Percentiles rank a stretch among this genome's conserved stretches.
These are phyloP conservation scores for Cercophora samala DNA, from an alignment of 495 filamentous ascomycete species.

Conservation along the genomic window DNA sequence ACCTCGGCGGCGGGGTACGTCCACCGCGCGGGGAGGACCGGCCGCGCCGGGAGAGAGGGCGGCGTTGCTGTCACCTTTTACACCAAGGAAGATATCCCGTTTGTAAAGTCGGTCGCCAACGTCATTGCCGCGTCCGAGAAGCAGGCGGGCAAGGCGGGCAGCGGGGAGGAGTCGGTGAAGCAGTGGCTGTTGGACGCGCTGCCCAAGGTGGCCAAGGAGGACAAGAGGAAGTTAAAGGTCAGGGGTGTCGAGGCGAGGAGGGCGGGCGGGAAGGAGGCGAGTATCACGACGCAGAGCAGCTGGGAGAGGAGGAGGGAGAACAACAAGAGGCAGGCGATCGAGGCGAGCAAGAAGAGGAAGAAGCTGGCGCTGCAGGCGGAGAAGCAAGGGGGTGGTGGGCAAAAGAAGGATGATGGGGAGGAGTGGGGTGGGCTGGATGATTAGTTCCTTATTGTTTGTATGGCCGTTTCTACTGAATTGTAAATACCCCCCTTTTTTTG, in stretches of 20 bases:
- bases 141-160: slow-evolving; percentile 50
- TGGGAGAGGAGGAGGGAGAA: slow-evolving; percentile 79
- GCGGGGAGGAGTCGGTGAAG: slow-evolving; percentile 47
- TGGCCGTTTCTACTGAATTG: not conserved
- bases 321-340: slow-evolving; percentile 67
- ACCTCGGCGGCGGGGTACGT: slow-evolving; percentile 84
- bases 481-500: slow-evolving; percentile 12
- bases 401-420: slow-evolving; percentile 35
- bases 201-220: slow-evolving; percentile 75
- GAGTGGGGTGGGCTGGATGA: slow-evolving; percentile 67
- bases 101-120: slow-evolving; percentile 88
- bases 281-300: slow-evolving; percentile 90
- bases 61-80: slow-evolving; percentile 93
- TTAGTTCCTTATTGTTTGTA: slow-evolving; percentile 14
- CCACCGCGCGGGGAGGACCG: slow-evolving; percentile 89
- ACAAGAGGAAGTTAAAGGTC: slow-evolving; percentile 76
- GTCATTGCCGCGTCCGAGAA: slow-evolving; percentile 83
- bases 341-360: slow-evolving; percentile 64
- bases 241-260: slow-evolving; percentile 77
- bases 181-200: slow-evolving; percentile 88
- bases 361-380: slow-evolving; percentile 23
- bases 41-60: slow-evolving; percentile 79
- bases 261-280: slow-evolving; percentile 40
- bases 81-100: slow-evolving; percentile 88
- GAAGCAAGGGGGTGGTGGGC: slow-evolving; percentile 37